Percentiles rank a stretch among this genome's conserved stretches.
Evolutionary conservation across 2,329 filamentous ascomycete species (phyloP).

Genomic region (Cladosporium sp.): DNA sequence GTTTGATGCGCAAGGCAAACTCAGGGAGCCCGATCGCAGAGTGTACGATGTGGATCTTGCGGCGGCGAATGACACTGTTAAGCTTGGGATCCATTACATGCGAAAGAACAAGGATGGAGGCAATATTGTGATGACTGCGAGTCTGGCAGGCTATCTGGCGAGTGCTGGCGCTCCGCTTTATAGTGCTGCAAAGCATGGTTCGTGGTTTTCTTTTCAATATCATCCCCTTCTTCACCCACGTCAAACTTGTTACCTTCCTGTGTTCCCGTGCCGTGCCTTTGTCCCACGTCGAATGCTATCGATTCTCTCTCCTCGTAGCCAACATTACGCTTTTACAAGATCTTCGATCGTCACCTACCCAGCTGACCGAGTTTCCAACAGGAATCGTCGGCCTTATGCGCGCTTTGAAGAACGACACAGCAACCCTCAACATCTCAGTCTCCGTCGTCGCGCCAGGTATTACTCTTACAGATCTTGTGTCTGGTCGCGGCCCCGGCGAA

Average conservation of each 20-base stretch:
- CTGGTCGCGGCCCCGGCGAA: slow-evolving; percentile 30
- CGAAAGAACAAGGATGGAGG: slow-evolving; percentile 37
- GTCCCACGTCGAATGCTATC: no score
- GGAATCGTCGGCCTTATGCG: slow-evolving; percentile 48
- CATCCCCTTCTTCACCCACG: neutral
- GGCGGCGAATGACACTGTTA: slow-evolving; percentile 44
- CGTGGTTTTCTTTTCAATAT: neutral
- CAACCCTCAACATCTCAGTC: slow-evolving; percentile 43
- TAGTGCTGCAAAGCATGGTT: slow-evolving; percentile 46
- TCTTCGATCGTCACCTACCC: neutral
- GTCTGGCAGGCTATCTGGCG: slow-evolving; percentile 47
- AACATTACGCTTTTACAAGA: neutral
- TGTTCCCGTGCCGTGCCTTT: slow-evolving; percentile 14
- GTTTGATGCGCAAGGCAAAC: slow-evolving; percentile 36
- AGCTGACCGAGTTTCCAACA: neutral
- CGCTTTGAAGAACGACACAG: slow-evolving; percentile 46
- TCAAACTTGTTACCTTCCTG: neutral
- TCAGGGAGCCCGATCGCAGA: slow-evolving; percentile 45
- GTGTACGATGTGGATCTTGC: slow-evolving; percentile 45
- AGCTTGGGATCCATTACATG: slow-evolving; percentile 46
- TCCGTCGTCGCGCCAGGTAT: slow-evolving; percentile 48
- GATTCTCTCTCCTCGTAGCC: neutral
- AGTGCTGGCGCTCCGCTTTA: slow-evolving; percentile 47
- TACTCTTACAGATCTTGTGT: slow-evolving; percentile 44
- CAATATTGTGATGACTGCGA: slow-evolving; percentile 46